Percentiles rank a stretch among this genome's conserved stretches.
phyloP scores from a whole-genome alignment of 768 basidiomycete genomes.

The Trametes sanguinea region DNA sequence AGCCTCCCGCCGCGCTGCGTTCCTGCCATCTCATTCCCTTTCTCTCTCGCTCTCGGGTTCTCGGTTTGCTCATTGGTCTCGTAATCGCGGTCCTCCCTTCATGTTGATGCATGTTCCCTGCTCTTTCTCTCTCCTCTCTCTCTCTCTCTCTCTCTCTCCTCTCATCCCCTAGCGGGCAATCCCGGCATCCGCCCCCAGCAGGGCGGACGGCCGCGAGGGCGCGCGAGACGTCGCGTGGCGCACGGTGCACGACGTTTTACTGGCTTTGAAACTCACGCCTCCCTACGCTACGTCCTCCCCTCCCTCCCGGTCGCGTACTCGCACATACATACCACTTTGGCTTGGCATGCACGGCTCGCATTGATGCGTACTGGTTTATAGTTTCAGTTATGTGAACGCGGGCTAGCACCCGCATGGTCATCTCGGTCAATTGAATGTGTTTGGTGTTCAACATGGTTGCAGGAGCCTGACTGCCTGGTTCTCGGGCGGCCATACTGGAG shows the following conservation, averaged over 20 bases:
- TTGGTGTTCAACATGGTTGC: background rate
- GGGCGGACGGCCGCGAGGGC: constrained; percentile 11
- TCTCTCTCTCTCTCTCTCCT: background rate
- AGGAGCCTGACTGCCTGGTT: too few relatives aligned
- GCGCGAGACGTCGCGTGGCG: background rate
- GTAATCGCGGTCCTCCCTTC: background rate
- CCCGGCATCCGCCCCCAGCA: constrained; percentile 5
- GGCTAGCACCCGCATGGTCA: background rate
- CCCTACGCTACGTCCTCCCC: background rate
- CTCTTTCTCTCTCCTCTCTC: background rate
- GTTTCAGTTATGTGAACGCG: background rate
- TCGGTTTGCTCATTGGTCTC: background rate
- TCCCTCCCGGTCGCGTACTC: too few relatives aligned
- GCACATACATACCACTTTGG: too few relatives aligned
- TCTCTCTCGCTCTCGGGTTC: background rate
- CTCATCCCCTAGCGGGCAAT: constrained; percentile 15
- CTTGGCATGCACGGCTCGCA: background rate
- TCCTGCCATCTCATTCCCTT: background rate
- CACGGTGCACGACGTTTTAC: constrained; percentile 10
- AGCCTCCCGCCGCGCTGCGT: constrained; percentile 18
- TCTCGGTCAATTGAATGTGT: too few relatives aligned
- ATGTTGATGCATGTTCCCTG: background rate
- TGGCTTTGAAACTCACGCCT: constrained; percentile 6
- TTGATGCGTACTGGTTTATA: background rate
- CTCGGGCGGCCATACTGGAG: too few relatives aligned